Percentiles rank a stretch among this genome's conserved stretches.
Conservation (phyloP, 768 basidiomycete genomes). For the Tylopilus cervinicoccineus region DNA sequence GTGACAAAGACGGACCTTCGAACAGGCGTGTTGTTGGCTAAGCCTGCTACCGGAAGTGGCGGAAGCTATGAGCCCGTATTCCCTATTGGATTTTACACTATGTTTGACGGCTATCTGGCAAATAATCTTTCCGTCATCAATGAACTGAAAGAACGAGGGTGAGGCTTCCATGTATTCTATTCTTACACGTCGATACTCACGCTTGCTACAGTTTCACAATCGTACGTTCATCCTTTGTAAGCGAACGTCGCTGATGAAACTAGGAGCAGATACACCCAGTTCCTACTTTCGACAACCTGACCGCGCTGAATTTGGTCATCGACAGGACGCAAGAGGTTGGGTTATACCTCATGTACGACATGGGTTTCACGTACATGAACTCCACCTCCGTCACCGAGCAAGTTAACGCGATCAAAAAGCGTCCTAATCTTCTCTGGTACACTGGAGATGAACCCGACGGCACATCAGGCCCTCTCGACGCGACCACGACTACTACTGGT, state of each 20-base stretch:
- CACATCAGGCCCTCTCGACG: slow-evolving; percentile 59
- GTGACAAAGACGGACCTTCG: slow-evolving; percentile 61
- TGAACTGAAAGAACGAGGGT: slow-evolving; percentile 32
- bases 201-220: slow-evolving; percentile 19
- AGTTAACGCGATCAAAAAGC: slow-evolving; percentile 65
- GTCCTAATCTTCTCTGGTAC: slow-evolving; percentile 70
- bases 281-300: slow-evolving; percentile 59
- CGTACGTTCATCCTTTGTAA: slow-evolving; percentile 23
- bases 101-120: slow-evolving; percentile 32
- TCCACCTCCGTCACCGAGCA: slow-evolving; percentile 56
- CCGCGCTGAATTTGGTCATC: slow-evolving; percentile 51
- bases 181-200: neutral
- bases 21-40: slow-evolving; percentile 52
- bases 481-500: slow-evolving; percentile 53
- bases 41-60: slow-evolving; percentile 45
- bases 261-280: slow-evolving; percentile 62
- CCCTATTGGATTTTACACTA: slow-evolving; percentile 44
- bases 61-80: slow-evolving; percentile 49
- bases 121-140: slow-evolving; percentile 23
- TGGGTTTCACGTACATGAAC: slow-evolving; percentile 71
- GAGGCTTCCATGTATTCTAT: slow-evolving; percentile 2
- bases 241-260: neutral
- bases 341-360: slow-evolving; percentile 79
- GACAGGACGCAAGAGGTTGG: slow-evolving; percentile 70
- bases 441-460: slow-evolving; percentile 75